Conservation (phyloP, 2,329 filamentous ascomycete genomes). For the Aspergillus sp. region DNA sequence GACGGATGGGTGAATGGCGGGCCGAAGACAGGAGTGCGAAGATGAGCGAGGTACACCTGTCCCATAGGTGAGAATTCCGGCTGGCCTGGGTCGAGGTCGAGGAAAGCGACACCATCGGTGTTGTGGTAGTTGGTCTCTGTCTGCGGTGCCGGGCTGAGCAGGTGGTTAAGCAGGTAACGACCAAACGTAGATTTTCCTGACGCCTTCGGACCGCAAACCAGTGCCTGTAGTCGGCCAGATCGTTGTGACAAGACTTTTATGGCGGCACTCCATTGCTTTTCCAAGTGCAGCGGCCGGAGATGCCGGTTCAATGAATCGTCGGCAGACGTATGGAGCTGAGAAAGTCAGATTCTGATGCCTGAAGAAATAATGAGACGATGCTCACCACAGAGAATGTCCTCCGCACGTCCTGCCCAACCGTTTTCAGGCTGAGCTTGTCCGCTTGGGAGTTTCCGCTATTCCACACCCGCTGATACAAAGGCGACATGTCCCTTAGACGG, state of each 20-base stretch:
- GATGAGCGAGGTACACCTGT: constrained; percentile 56
- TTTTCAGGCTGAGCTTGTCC: constrained; percentile 34
- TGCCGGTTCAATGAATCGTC: constrained; percentile 45
- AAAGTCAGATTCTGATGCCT: constrained; percentile 16
- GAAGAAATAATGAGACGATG: not conserved
- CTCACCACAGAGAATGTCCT: constrained; percentile 45
- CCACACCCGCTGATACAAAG: constrained; percentile 57
- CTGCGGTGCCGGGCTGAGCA: constrained; percentile 45
- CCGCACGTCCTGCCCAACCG: constrained; percentile 24
- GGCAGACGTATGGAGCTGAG: constrained; percentile 41
- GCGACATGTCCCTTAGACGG: constrained; percentile 49
- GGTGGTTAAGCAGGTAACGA: constrained; percentile 56
- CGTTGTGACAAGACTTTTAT: constrained; percentile 46
- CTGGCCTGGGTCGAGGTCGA: constrained; percentile 61
- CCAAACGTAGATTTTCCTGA: constrained; percentile 63
- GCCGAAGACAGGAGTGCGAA: constrained; percentile 54
- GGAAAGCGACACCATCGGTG: constrained; percentile 49
- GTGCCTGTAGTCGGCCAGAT: constrained; percentile 40
- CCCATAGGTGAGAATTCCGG: constrained; percentile 61
- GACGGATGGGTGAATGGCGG: constrained; percentile 57
- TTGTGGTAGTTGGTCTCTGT: constrained; percentile 29
- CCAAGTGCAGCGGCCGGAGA: constrained; percentile 43
- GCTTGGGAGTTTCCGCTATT: constrained; percentile 36
- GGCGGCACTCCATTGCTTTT: constrained; percentile 44
- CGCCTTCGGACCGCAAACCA: constrained; percentile 56